phyloP scores from a whole-genome alignment of 176 grass and related monocot genomes.

The Rhynchospora breviuscula region DNA sequence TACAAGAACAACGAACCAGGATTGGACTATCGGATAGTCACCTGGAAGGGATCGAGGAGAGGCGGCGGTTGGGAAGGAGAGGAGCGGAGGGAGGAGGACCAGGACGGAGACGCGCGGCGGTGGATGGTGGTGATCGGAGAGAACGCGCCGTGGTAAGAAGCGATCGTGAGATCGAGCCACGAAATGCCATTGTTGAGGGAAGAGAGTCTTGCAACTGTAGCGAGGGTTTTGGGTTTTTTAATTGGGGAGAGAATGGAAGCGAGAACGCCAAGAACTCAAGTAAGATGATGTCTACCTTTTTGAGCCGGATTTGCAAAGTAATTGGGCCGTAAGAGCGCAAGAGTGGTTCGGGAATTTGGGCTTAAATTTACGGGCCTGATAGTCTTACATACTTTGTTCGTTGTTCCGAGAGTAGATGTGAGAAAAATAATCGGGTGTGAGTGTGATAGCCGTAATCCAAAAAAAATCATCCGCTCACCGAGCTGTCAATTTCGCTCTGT shows the following conservation, averaged over 20 bases:
- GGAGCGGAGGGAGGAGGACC: conserved; percentile 17
- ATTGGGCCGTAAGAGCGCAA: not conserved
- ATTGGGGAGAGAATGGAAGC: not conserved
- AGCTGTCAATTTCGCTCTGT: no score
- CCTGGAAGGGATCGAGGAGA: conserved; percentile 23
- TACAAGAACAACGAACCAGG: not conserved
- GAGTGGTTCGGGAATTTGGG: not conserved
- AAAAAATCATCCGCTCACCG: no score
- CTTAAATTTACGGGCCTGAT: not conserved
- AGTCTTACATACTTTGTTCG: not conserved
- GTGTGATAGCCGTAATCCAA: no score
- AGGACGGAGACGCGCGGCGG: conserved; percentile 8
- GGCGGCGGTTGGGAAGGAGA: conserved; percentile 11
- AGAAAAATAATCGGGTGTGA: no score
- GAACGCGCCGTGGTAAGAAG: conserved; percentile 27
- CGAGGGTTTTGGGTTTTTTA: conserved; percentile 29
- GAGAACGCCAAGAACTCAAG: no score
- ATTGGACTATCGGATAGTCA: not conserved
- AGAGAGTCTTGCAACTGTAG: not conserved
- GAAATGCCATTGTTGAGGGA: conserved; percentile 32
- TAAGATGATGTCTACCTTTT: no score
- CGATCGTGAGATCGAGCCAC: conserved; percentile 35
- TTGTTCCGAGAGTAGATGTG: not conserved
- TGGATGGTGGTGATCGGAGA: not conserved
- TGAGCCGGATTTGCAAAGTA: not conserved